These are phyloP conservation scores for Xylaria sp. DNA, from an alignment of 2,329 filamentous ascomycete genomes.

Conservation along the genomic window DNA sequence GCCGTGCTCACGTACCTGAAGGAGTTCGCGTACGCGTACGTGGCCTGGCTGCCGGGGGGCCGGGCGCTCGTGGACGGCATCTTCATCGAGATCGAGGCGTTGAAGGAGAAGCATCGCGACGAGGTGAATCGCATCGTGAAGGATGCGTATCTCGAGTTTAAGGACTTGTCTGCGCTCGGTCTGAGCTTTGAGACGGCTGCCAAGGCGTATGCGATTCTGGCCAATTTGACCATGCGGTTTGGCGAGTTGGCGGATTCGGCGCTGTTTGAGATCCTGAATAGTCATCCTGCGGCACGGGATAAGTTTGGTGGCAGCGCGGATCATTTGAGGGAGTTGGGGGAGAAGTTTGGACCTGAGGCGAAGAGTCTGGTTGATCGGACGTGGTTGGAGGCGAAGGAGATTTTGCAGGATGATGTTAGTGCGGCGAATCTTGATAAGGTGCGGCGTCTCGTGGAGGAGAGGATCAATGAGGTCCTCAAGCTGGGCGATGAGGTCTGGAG, in stretches of 20 bases:
- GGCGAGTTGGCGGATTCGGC: slow-evolving; percentile 58
- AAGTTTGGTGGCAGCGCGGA: slow-evolving; percentile 64
- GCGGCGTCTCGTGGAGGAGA: slow-evolving; percentile 62
- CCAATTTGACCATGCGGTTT: slow-evolving; percentile 56
- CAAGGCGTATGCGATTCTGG: slow-evolving; percentile 56
- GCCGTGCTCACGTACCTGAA: slow-evolving; percentile 62
- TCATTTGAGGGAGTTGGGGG: slow-evolving; percentile 63
- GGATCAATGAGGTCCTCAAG: slow-evolving; percentile 60
- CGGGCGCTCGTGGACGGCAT: slow-evolving; percentile 61
- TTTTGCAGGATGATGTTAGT: slow-evolving; percentile 57
- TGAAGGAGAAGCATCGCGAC: slow-evolving; percentile 60
- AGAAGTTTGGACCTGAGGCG: slow-evolving; percentile 67
- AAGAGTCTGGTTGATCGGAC: slow-evolving; percentile 72
- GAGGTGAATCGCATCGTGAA: slow-evolving; percentile 65
- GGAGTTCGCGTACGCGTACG: slow-evolving; percentile 62
- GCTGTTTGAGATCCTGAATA: slow-evolving; percentile 60
- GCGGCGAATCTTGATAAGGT: slow-evolving; percentile 49
- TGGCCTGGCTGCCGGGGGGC: slow-evolving; percentile 66
- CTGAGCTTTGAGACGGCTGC: slow-evolving; percentile 58
- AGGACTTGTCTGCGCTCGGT: slow-evolving; percentile 53
- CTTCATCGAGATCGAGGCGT: slow-evolving; percentile 65
- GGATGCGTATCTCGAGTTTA: slow-evolving; percentile 63
- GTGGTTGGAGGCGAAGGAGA: slow-evolving; percentile 60
- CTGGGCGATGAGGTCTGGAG: slow-evolving; percentile 68
- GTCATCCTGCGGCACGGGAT: slow-evolving; percentile 68